Evolutionary conservation across 495 filamentous ascomycete species (phyloP), one percentile per base, ranked within the genome.

Genomic region (Penicillium turbatum): DNA sequence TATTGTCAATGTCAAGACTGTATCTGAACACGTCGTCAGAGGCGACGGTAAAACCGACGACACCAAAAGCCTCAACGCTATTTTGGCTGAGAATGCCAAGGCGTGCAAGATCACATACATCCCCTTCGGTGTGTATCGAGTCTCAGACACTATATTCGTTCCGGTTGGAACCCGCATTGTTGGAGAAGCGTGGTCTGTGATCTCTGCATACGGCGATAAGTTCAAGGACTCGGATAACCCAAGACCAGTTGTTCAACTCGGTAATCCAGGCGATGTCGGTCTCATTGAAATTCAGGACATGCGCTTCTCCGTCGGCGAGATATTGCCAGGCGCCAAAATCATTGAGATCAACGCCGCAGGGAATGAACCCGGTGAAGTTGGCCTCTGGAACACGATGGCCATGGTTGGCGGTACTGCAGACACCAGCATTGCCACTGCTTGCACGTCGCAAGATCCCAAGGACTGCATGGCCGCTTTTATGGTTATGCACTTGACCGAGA

Each of bases 211-310:
- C 7, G 84, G 84, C 11, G 31, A 63, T 35, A 72, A 68, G 49
- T 87, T 86, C 65, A 69, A 72, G 16, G 69, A 86, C 56, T 58
- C 68, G 0, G 53, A 51, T 10, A 68, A 69, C 34, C 84, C 85
- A 0, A 70, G 62, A n/a, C 71, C 82, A 0, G 74, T 87, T n/a
- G 74, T 88, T 3, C 59, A 74, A 38, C 66, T 88, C 19, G 85
- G 84, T 16, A 75, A 75, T 21, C 60, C 68, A 0, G 81, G 80
- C 6, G 77, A 86, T 19, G 73, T 79, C 0, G 85, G 84, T 12
- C 53, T 67, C 0, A 79, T 78, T 3, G 79, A 86, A 48, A 80
- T 86, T 61, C 72, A 77, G 32, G 82, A 87, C 37, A 76, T 84
- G 58, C 60, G 77, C 2, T 74, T 84, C 53, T 75, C 79, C 11